Conservation (phyloP, 2,329 filamentous ascomycete genomes). For the Beauveria medogensis region DNA sequence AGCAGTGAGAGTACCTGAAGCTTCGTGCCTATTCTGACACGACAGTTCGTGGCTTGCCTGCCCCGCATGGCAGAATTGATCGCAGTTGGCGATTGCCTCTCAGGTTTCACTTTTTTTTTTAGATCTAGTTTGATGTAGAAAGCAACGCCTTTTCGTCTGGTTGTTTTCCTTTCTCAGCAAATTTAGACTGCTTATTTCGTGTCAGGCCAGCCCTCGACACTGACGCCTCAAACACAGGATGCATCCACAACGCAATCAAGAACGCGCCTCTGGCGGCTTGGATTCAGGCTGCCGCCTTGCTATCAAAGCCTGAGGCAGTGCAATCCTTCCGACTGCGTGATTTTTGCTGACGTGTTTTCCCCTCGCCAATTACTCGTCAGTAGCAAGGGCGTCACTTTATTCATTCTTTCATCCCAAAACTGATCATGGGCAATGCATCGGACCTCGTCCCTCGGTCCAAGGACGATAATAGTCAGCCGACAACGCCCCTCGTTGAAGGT, state of each 20-base stretch:
- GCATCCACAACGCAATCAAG: background rate
- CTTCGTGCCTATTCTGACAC: no score
- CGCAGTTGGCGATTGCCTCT: no score
- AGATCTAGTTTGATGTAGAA: no score
- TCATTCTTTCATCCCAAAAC: background rate
- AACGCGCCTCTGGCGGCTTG: background rate
- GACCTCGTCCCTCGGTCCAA: conserved; percentile 11
- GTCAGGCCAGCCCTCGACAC: no score
- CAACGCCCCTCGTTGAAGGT: conserved; percentile 19
- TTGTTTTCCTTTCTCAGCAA: background rate
- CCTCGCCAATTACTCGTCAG: background rate
- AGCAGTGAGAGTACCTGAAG: no score
- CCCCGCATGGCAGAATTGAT: no score
- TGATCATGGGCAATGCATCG: conserved; percentile 20
- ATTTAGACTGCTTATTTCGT: background rate
- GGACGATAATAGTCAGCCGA: conserved; percentile 12
- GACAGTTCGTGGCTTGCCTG: no score
- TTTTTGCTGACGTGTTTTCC: background rate
- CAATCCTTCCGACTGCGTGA: background rate
- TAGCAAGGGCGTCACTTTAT: no score
- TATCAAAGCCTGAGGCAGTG: background rate
- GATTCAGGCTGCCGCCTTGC: background rate
- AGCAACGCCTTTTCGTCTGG: no score
- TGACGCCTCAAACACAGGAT: conserved; percentile 5
- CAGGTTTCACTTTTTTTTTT: no score